A percentile compares a stretch with the other conserved stretches of the same genome.
Evolutionary conservation across 1,284 basidiomycete genomes (phyloP).

Genomic region (Naganishia cerealis): DNA sequence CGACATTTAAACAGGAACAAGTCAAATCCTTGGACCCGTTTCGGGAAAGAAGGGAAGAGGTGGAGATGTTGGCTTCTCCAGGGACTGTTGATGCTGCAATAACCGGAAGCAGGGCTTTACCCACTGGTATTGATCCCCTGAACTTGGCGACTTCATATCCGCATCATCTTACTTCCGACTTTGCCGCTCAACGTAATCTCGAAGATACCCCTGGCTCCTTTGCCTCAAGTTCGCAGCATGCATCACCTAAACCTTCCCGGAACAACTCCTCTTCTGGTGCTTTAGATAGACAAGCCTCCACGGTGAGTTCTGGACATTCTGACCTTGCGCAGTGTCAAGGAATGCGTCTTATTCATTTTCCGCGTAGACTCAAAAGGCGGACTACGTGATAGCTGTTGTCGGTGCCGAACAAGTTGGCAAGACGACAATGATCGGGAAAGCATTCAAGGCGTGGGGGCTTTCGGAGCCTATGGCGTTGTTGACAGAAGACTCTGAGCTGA

Average conservation of each 20-base stretch:
- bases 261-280: conserved; percentile 1
- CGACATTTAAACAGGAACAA: conserved; percentile 19
- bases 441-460: conserved; percentile 48
- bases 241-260: neutral
- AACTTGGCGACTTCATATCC: neutral
- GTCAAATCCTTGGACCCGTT: neutral
- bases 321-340: neutral
- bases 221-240: no score
- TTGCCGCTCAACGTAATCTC: neutral
- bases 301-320: conserved; percentile 4
- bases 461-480: conserved; percentile 37
- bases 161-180: neutral
- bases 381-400: conserved; percentile 50
- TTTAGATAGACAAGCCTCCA: neutral
- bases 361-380: conserved; percentile 17
- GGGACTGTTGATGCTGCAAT: neutral
- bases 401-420: conserved; percentile 50
- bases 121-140: neutral
- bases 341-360: neutral
- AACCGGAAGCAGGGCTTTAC: neutral
- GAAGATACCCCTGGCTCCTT: neutral
- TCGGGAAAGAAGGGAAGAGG: neutral
- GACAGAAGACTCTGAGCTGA: conserved; percentile 32
- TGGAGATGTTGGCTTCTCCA: conserved; percentile 7
- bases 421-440: conserved; percentile 47